A percentile compares a stretch with the other conserved stretches of the same genome.
phyloP scores from a whole-genome alignment of 108 stramenopile genomes.

The Skeletonema potamos region DNA sequence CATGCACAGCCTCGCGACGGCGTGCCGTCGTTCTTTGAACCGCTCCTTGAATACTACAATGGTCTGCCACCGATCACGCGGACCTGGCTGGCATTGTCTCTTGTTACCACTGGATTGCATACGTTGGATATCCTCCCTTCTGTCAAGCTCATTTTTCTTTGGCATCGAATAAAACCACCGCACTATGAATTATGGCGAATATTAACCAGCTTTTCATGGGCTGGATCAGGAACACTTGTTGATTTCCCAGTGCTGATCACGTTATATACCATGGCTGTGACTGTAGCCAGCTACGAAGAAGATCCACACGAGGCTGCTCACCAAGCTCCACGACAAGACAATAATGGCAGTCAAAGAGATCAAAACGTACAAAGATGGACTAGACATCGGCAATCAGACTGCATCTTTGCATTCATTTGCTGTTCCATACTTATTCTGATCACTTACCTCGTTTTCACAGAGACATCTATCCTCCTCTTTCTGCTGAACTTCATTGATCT shows the following conservation, averaged over 20 bases:
- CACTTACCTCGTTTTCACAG: conserved; percentile 26
- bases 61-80: conserved; percentile 29
- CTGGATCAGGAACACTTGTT: conserved; percentile 25
- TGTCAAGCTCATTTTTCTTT: conserved; percentile 27
- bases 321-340: background rate
- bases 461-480: conserved; percentile 16
- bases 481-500: background rate
- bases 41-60: conserved; percentile 26
- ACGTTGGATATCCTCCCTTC: conserved; percentile 26
- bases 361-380: background rate
- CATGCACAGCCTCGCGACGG: background rate
- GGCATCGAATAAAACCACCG: conserved; percentile 17
- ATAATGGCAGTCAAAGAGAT: conserved; percentile 3
- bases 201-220: conserved; percentile 26
- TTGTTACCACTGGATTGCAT: conserved; percentile 17
- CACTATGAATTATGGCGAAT: conserved; percentile 48
- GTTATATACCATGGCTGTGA: conserved; percentile 26
- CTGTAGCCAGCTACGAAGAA: conserved; percentile 23
- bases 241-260: conserved; percentile 31
- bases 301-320: conserved; percentile 26
- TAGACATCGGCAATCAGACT: conserved; percentile 19
- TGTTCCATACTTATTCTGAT: conserved; percentile 22
- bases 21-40: conserved; percentile 12
- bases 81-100: conserved; percentile 25
- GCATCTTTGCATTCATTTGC: conserved; percentile 24